Base-by-base conservation (phyloP, 225 moss, liverwort and hornwort species). In the Physcomitrium patens region DNA sequence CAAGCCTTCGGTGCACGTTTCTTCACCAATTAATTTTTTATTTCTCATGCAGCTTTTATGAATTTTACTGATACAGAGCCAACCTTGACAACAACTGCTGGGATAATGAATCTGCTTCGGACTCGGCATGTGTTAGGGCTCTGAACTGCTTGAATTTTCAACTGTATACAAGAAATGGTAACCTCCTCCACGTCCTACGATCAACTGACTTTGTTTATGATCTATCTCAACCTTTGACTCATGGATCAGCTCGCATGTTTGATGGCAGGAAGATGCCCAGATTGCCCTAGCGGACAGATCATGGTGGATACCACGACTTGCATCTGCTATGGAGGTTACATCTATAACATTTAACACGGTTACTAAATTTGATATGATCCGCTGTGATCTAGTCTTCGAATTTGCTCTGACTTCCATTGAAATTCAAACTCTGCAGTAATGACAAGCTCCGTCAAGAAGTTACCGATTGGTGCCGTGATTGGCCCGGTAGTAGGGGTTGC, bases 61-160 rank as follows among this genome's bases (percentile, higher is more conserved):
- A 42, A 22, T 18, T 77, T 1, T 20, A 56, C 20, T 74, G 12
- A 61, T 61, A 20, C 78, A 80, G 78, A 63, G 55, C 64, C 41
- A 45, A 3, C 31, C 44, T 86, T 74, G 70, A 79, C 14, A 22
- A 70, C n/a, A 86, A 86, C 57, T 86, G 85, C 65, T 85, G 73
- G 73, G 31, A 8, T 0, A n/a, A 16, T 23, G 79, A 79, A 24
- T 3, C 43, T 50, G 0, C 48, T 42, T 10, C 19, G 53, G 85
- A 79, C 65, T 85, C 78, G 18, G 68, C 72, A 55, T 85, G 81
- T 48, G 15, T 41, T 1, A 59, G 75, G 54, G 4, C 1, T 73
- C 55, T 22, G 6, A 79, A 85, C 49, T 82, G 85, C 60, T 27
- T 73, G 48, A 79, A 70, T 62, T 86, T 86, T 57, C 9, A 70